Conservation (phyloP, 75 land plant genomes). For the Pinus taeda region DNA sequence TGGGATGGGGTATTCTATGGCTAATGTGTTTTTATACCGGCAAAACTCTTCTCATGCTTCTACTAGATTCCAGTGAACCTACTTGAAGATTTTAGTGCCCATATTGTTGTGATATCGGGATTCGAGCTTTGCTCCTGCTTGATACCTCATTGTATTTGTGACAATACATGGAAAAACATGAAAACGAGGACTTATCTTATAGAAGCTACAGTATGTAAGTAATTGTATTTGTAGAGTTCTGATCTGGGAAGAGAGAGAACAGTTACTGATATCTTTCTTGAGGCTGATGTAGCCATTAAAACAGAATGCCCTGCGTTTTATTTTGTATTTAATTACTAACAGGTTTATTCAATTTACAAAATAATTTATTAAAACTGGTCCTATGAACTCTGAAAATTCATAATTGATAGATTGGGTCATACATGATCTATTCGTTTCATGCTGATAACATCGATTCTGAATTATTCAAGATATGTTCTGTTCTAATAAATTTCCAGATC, state of each 20-base stretch:
- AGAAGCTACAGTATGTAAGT: not conserved
- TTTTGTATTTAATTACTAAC: not conserved
- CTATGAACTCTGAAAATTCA: not conserved
- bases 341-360: not conserved
- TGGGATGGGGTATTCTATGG: not conserved
- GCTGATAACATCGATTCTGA: not conserved
- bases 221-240: not conserved
- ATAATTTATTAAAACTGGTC: not conserved
- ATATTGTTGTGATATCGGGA: not conserved
- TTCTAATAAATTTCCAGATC: not conserved
- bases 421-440: not conserved
- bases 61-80: not conserved
- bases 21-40: not conserved
- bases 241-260: not conserved
- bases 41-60: not conserved
- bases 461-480: not conserved
- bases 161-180: not conserved
- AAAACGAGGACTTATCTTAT: not conserved
- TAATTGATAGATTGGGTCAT: not conserved
- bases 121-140: not conserved
- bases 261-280: not conserved
- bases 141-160: not conserved
- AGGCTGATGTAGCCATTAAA: not conserved
- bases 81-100: not conserved
- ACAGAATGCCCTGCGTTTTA: not conserved